Evolutionary conservation across 306 rosid genomes (phyloP), one percentile per base, ranked within the genome.

Genomic region (Acacia melanoxylon): DNA sequence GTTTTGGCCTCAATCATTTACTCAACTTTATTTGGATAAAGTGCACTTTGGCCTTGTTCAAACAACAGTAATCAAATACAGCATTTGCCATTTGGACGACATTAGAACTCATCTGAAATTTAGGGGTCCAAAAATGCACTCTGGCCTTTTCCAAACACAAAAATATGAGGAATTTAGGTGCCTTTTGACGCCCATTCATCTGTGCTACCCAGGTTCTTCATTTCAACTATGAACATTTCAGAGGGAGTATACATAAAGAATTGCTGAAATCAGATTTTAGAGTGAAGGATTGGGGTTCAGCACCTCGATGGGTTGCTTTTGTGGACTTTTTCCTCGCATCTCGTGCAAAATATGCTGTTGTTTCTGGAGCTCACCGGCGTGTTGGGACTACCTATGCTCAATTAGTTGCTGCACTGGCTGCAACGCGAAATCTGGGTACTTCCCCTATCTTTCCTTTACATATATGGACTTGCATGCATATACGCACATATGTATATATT

Each of bases 231-330:
- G 91, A 89, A 78, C 86, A 82, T 44, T 95, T 90, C 87, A 80
- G 78, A 84, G 99, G 99, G 87, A 90, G 86, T 77, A 87, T 91
- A 48, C 85, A 66, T 45, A 78, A 91, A 56, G 85, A 83, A 61
- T 86, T 84, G 62, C 89, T 77, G 70, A 91, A 83, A 83, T 87
- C 71, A 35, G 92, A 90, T 20, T 95, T 95, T 83, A 93, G 99
- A 86, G 91, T 69, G 74, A 95, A 87, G 89, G 99, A 95, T 74
- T 95, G 99, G 98, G 98, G 99, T 54, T 97, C 99, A 1, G 95
- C 99, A 22, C 99, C 99, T 40, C 91, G 99, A 86, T 93, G 98
- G 99, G 99, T 95, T 84, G 99, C 98, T 51, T 95, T 95, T 88
- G 99, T 95, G 41, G 98, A 95, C 80, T 95, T 95, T 85, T 95